A percentile compares a stretch with the other conserved stretches of the same genome.
These are phyloP conservation scores for Hyphodiscus hymeniophilus DNA, from an alignment of 495 filamentous ascomycete genomes.

Conservation along the genomic window DNA sequence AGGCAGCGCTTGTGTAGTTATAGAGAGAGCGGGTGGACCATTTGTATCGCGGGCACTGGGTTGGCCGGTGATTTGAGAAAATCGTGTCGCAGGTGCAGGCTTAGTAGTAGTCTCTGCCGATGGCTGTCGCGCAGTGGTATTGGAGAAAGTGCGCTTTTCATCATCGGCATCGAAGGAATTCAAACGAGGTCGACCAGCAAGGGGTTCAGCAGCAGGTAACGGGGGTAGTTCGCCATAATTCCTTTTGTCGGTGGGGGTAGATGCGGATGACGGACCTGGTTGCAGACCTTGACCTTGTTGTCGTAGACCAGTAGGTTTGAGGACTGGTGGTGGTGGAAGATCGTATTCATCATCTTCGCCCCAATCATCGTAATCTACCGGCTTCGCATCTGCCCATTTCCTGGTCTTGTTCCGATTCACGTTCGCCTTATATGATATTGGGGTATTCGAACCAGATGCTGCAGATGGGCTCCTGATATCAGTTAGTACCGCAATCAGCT, in stretches of 20 bases:
- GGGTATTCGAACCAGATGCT: constrained; percentile 10
- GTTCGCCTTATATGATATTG: constrained; percentile 53
- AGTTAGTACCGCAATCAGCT: constrained; percentile 8
- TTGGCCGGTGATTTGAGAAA: constrained; percentile 20
- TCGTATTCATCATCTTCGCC: constrained; percentile 69
- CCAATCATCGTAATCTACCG: constrained; percentile 87
- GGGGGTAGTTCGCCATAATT: constrained; percentile 22
- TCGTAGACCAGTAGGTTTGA: constrained; percentile 33
- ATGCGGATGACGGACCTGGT: background rate
- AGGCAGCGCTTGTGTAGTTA: constrained; percentile 8
- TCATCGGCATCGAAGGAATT: constrained; percentile 46
- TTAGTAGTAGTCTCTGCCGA: constrained; percentile 12
- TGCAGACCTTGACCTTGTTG: constrained; percentile 22
- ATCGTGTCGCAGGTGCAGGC: constrained; percentile 10
- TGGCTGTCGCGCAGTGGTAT: constrained; percentile 14
- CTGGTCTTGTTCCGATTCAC: constrained; percentile 86
- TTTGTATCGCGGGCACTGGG: constrained; percentile 10
- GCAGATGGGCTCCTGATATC: constrained; percentile 12
- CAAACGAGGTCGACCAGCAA: constrained; percentile 5
- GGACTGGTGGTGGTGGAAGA: constrained; percentile 34
- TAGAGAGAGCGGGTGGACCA: constrained; percentile 11
- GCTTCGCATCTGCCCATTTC: constrained; percentile 90
- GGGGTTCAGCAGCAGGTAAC: constrained; percentile 9
- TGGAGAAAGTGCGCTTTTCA: constrained; percentile 32
- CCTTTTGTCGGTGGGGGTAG: constrained; percentile 10